Evolutionary conservation across 1,284 basidiomycete genomes (phyloP).

Genomic region (Neonothopanus nambi): DNA sequence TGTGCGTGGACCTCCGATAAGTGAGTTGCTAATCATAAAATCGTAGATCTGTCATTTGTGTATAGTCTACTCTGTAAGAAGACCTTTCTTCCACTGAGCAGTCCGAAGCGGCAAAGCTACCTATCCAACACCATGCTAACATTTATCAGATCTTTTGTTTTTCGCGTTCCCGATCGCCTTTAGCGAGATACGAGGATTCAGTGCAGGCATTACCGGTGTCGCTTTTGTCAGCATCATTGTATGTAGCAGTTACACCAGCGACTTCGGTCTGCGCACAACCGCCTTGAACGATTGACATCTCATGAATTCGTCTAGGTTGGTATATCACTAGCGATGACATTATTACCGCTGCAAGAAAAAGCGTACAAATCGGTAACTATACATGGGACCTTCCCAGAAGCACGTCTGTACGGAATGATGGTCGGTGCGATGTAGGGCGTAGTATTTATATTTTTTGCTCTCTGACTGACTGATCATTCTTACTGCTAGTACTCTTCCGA

Average conservation of each 20-base stretch:
- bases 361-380: constrained; percentile 32
- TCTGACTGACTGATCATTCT: neutral
- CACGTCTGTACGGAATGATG: constrained; percentile 51
- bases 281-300: neutral
- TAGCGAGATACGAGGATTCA: constrained; percentile 41
- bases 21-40: neutral
- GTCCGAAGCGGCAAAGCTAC: constrained; percentile 16
- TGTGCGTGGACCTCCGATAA: neutral
- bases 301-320: constrained; percentile 30
- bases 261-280: neutral
- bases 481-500: constrained; percentile 32
- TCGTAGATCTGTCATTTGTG: constrained; percentile 37
- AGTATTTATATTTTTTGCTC: constrained; percentile 15
- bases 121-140: constrained; percentile 20
- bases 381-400: constrained; percentile 51
- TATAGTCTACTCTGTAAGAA: constrained; percentile 36
- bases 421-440: constrained; percentile 42
- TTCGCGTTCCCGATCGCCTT: constrained; percentile 42
- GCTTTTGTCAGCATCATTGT: constrained; percentile 53
- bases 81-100: constrained; percentile 19
- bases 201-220: constrained; percentile 43
- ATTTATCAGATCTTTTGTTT: constrained; percentile 35
- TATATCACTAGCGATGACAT: constrained; percentile 32
- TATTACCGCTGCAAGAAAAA: constrained; percentile 36
- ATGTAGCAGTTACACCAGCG: constrained; percentile 10